Percentiles rank a stretch among this genome's conserved stretches.
Evolutionary conservation across 108 stramenopile species (phyloP).

Genomic region (Nitzschia sp.): DNA sequence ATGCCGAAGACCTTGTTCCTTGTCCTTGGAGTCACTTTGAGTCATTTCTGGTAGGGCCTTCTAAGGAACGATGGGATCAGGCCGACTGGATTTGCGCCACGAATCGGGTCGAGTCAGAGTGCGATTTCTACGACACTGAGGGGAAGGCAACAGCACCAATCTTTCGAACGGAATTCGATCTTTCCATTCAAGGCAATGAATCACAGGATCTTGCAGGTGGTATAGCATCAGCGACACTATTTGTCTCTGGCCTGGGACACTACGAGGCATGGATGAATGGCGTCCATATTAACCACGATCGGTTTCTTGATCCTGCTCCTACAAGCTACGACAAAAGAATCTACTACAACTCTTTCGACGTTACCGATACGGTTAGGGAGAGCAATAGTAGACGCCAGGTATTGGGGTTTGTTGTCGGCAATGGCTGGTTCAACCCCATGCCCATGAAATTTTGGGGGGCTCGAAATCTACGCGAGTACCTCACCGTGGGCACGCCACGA

Average conservation of each 20-base stretch:
- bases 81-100: constrained; percentile 1
- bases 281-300: background rate
- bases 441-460: constrained; percentile 7
- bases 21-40: constrained; percentile 1
- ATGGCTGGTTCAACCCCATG: constrained; percentile 1
- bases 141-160: background rate
- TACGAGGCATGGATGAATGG: constrained; percentile 8
- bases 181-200: background rate
- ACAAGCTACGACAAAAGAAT: constrained; percentile 1
- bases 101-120: background rate
- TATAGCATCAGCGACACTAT: background rate
- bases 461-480: background rate
- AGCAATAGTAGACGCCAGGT: background rate
- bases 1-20: background rate
- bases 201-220: background rate
- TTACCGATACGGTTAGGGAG: background rate
- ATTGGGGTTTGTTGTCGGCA: constrained; percentile 1
- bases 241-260: constrained; percentile 1
- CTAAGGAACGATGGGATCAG: background rate
- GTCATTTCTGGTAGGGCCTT: background rate
- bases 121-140: constrained; percentile 2
- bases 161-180: constrained; percentile 2
- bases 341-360: constrained; percentile 8
- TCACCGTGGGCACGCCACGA: constrained; percentile 3
- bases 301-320: constrained; percentile 1